Percentiles rank a stretch among this genome's conserved stretches.
These are phyloP conservation scores for Striga asiatica DNA, from an alignment of 257 asterid genomes.

Conservation along the genomic window DNA sequence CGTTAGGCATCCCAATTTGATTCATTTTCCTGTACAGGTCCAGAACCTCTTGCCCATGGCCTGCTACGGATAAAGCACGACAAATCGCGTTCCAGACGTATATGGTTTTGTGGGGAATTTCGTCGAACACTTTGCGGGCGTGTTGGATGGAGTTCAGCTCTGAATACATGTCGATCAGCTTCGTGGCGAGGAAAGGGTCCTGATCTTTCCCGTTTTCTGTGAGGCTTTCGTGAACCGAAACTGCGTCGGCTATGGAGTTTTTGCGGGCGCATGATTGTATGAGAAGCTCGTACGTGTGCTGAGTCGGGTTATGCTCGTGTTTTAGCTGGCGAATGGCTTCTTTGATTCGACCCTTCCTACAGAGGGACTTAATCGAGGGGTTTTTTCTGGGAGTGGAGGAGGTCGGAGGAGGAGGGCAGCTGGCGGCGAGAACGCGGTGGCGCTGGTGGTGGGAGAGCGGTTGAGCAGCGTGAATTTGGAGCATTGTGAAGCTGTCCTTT, in stretches of 20 bases:
- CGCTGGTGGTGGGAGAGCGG: conserved; percentile 22
- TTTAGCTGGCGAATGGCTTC: conserved; percentile 60
- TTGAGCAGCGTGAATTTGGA: conserved; percentile 30
- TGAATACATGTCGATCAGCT: conserved; percentile 58
- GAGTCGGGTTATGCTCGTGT: conserved; percentile 48
- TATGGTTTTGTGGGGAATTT: conserved; percentile 40
- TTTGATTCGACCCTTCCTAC: conserved; percentile 68
- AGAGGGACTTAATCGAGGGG: conserved; percentile 60
- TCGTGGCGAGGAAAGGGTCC: conserved; percentile 83
- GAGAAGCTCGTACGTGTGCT: conserved; percentile 74
- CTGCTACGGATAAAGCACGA: conserved; percentile 61
- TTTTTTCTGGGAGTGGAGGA: conserved; percentile 25
- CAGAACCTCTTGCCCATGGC: conserved; percentile 66
- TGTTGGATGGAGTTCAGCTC: conserved; percentile 32
- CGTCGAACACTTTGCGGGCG: conserved; percentile 80
- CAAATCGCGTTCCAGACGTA: conserved; percentile 75
- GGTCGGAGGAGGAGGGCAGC: conserved; percentile 13
- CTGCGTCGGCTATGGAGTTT: conserved; percentile 36
- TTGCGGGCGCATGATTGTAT: conserved; percentile 49
- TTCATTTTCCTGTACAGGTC: conserved; percentile 53
- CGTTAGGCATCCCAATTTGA: conserved; percentile 43
- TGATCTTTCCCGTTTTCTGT: conserved; percentile 54
- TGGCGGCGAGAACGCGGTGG: conserved; percentile 21
- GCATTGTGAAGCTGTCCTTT: no score
- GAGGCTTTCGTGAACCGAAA: conserved; percentile 40